Base-by-base conservation (phyloP, 148 eudicot species). In the Talinum fruticosum region DNA sequence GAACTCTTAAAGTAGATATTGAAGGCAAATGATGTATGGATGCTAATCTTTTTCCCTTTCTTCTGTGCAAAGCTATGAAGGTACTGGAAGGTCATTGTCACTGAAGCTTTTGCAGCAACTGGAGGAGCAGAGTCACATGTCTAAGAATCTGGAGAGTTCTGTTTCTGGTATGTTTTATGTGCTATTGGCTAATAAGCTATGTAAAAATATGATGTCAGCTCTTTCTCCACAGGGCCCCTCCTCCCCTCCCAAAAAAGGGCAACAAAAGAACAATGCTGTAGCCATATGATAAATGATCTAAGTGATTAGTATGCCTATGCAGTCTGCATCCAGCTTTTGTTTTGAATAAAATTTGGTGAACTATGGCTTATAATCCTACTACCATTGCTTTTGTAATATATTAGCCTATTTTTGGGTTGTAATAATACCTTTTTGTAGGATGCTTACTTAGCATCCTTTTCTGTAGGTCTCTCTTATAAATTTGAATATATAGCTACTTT, bases 61-160 rank as follows among this genome's bases (percentile, higher is more conserved):
- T 71, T 77, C 38, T 59, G 2, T 37, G 66, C 74, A 73, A 79
- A 95, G 99, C 78, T 95, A 96, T 82, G 99, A 96, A 88, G 99
- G 99, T 73, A 96, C 99, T 41, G 99, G 97, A 32, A 87, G 99
- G 79, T 93, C 97, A 2, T 79, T 96, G 80, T 96, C 99, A 12
- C 79, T 96, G 83, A 93, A 96, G 81, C 92, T 96, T 84, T 83
- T 96, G 75, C 93, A 91, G 79, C 97, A 96, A 72, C 85, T 96
- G 81, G 93, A 90, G 87, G 91, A 91, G 85, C 97, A 93, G 80
- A 90, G 91, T 77, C 90, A 78, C 68, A 77, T 70, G 62, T 87
- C 94, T 32, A 91, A 87, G 83, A 62, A n/a, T 62, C 61, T 75
- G 14, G 94, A 90, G 73, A 83, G 86, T 79, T 79, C 90, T 34